Conservation (phyloP, 2,329 filamentous ascomycete genomes). For the Hypoxylon sp. region DNA sequence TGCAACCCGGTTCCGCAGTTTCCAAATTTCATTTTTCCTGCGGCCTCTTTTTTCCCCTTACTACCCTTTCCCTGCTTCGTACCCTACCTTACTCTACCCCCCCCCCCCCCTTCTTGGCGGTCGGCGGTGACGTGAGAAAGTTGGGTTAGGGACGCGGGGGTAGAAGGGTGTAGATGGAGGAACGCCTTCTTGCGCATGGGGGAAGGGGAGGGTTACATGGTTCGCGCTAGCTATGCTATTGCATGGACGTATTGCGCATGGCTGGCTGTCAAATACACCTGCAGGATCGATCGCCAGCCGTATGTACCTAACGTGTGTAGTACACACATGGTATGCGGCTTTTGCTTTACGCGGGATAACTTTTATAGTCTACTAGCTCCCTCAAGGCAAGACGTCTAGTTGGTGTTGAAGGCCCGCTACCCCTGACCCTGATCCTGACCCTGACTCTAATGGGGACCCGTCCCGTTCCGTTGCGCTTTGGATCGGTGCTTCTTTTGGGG, state of each 20-base stretch:
- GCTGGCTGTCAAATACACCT: constrained; percentile 23
- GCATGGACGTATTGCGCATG: constrained; percentile 23
- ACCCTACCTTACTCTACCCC: not conserved
- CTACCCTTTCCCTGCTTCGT: not conserved
- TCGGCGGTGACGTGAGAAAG: constrained; percentile 27
- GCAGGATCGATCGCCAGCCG: constrained; percentile 35
- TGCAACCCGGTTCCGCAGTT: constrained; percentile 30
- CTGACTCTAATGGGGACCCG: constrained; percentile 1
- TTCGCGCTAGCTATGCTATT: constrained; percentile 21
- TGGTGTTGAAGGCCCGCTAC: constrained; percentile 14
- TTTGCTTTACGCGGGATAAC: constrained; percentile 23
- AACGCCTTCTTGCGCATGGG: constrained; percentile 16
- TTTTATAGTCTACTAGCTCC: not conserved
- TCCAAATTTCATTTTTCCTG: constrained; percentile 16
- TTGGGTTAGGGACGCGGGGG: constrained; percentile 31
- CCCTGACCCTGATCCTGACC: constrained; percentile 16
- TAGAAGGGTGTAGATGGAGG: constrained; percentile 12
- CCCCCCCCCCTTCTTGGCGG: constrained; percentile 7
- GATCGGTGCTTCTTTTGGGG: constrained; percentile 25
- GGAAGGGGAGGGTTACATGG: constrained; percentile 1
- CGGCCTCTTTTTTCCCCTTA: not conserved
- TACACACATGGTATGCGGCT: constrained; percentile 30
- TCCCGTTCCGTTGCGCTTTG: constrained; percentile 22
- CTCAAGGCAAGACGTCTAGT: not conserved
- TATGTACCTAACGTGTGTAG: constrained; percentile 10